Percentiles rank a stretch among this genome's conserved stretches.
Conservation (phyloP, 257 asterid genomes). For the Asclepias syriaca region DNA sequence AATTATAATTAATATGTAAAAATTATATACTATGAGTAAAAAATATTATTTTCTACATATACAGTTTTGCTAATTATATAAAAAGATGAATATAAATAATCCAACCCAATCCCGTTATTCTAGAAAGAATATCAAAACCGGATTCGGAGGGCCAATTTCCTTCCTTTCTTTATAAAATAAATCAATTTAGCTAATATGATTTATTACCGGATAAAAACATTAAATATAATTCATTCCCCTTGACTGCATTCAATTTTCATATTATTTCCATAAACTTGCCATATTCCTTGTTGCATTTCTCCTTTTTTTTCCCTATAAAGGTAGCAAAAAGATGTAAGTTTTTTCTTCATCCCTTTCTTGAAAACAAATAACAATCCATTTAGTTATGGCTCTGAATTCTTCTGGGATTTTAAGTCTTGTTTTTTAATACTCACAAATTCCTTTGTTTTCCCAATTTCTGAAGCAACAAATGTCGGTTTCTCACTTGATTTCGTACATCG, state of each 20-base stretch:
- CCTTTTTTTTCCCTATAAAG: background rate
- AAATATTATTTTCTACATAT: too few relatives aligned
- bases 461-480: constrained; percentile 33
- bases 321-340: too few relatives aligned
- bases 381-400: constrained; percentile 5
- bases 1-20: too few relatives aligned
- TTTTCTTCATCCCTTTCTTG: background rate
- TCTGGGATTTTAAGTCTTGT: background rate
- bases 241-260: background rate
- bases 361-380: too few relatives aligned
- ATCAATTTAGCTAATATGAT: background rate
- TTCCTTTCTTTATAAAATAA: background rate
- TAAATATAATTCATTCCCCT: background rate
- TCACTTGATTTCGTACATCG: constrained; percentile 44
- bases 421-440: constrained; percentile 2
- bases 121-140: too few relatives aligned
- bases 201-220: background rate
- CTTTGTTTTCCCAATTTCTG: background rate
- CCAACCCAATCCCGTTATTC: too few relatives aligned
- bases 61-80: too few relatives aligned
- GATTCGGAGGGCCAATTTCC: too few relatives aligned
- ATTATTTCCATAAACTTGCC: background rate
- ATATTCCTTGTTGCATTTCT: background rate
- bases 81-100: too few relatives aligned
- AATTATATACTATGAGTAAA: too few relatives aligned